Percentiles rank a stretch among this genome's conserved stretches.
Conservation (phyloP, 2,329 filamentous ascomycete genomes). For the Microsporum ferrugineum region DNA sequence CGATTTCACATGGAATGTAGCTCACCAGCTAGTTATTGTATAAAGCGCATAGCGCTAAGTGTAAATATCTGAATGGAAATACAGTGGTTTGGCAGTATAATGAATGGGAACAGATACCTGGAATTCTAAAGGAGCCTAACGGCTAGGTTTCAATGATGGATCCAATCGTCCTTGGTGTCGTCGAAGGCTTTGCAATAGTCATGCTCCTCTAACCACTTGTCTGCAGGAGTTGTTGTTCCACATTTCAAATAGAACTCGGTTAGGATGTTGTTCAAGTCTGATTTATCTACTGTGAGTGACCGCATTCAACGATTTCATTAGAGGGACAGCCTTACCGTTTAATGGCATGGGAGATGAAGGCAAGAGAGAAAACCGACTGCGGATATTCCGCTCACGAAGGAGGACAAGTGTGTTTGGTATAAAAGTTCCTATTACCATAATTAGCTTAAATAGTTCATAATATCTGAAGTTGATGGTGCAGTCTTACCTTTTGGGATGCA, state of each 20-base stretch:
- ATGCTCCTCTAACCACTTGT: slow-evolving; percentile 11
- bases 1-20: too few species aligned
- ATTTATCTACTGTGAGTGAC: neutral
- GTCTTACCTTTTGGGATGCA: slow-evolving; percentile 12
- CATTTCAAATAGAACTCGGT: slow-evolving; percentile 12
- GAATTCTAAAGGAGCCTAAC: too few species aligned
- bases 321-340: neutral
- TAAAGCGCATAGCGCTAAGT: too few species aligned
- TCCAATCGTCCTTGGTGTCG: neutral
- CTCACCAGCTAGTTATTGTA: too few species aligned
- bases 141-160: neutral
- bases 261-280: slow-evolving; percentile 11
- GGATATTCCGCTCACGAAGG: neutral
- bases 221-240: slow-evolving; percentile 9
- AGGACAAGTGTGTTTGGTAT: neutral
- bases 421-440: neutral
- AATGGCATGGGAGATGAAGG: neutral
- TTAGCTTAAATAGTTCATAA: too few species aligned
- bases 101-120: too few species aligned
- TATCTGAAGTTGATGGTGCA: neutral
- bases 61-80: too few species aligned
- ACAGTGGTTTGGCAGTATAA: too few species aligned
- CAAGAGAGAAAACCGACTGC: neutral
- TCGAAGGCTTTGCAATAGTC: neutral
- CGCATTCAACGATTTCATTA: too few species aligned